A percentile compares a stretch with the other conserved stretches of the same genome.
phyloP scores from a whole-genome alignment of 805 yeast species.

The Ogataea neopini region DNA sequence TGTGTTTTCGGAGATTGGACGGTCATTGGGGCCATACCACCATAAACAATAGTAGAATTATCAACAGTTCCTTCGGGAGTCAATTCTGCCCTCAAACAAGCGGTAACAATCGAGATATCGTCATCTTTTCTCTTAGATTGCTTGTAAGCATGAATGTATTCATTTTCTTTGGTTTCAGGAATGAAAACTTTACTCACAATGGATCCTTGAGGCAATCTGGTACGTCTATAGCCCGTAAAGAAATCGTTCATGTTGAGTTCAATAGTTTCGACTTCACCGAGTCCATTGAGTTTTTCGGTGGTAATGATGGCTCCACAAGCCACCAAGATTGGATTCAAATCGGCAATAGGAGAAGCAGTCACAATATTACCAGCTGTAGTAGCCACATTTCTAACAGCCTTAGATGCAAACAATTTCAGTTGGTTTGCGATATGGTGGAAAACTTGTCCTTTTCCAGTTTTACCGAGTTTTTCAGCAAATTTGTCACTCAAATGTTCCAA shows the following conservation, averaged over 20 bases:
- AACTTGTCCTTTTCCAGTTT: conserved; percentile 35
- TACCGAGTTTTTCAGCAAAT: conserved; percentile 27
- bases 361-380: conserved; percentile 52
- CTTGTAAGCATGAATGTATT: conserved; percentile 42
- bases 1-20: conserved; percentile 40
- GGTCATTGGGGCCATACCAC: conserved; percentile 52
- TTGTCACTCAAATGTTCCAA: conserved; percentile 40
- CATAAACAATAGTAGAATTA: conserved; percentile 41
- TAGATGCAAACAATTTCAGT: conserved; percentile 48
- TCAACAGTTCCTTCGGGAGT: conserved; percentile 25
- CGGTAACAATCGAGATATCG: conserved; percentile 50
- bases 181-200: conserved; percentile 40
- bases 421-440: conserved; percentile 41
- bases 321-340: conserved; percentile 46
- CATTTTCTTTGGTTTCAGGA: conserved; percentile 40
- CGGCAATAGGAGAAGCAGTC: conserved; percentile 52
- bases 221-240: conserved; percentile 45
- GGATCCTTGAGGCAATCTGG: conserved; percentile 38
- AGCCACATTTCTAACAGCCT: conserved; percentile 51
- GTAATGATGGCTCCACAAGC: conserved; percentile 42
- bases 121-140: conserved; percentile 52
- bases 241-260: conserved; percentile 41
- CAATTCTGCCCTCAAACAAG: conserved; percentile 37
- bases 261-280: conserved; percentile 25
- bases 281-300: conserved; percentile 33